Evolutionary conservation across 2,329 filamentous ascomycete species (phyloP).

Genomic region (Emmonsia crescens): DNA sequence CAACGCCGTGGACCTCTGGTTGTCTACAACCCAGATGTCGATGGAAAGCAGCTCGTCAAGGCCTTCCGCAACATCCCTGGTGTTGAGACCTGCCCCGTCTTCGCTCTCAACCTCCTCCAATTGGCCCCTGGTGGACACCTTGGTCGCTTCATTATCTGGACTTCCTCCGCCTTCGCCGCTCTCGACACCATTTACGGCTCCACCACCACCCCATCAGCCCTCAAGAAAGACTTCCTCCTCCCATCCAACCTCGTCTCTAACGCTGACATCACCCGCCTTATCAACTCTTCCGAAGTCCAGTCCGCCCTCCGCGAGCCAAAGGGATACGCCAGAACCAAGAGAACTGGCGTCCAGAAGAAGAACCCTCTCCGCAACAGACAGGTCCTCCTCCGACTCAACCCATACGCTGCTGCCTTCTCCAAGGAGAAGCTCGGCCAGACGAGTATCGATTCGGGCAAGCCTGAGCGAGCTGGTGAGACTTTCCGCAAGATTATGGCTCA

Average conservation of each 20-base stretch:
- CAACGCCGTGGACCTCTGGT: constrained; percentile 96
- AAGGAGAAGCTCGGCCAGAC: constrained; percentile 73
- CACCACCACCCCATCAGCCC: constrained; percentile 74
- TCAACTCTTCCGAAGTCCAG: constrained; percentile 99
- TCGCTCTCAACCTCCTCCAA: constrained; percentile 95
- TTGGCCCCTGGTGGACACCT: constrained; percentile 98
- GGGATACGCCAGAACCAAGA: constrained; percentile 83
- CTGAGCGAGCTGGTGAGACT: constrained; percentile 41
- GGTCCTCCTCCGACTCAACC: constrained; percentile 96
- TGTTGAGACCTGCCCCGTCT: constrained; percentile 92
- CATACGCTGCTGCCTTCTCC: constrained; percentile 83
- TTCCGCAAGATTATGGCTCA: constrained; percentile 45
- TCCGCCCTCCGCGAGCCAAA: constrained; percentile 85
- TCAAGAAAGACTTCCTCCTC: constrained; percentile 99
- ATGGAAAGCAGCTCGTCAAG: constrained; percentile 85
- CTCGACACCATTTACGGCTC: constrained; percentile 96
- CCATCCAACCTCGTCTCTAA: constrained; percentile 86
- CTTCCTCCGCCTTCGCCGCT: constrained; percentile 89
- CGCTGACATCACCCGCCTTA: constrained; percentile 90
- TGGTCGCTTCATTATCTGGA: constrained; percentile 98
- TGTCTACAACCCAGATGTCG: constrained; percentile 91
- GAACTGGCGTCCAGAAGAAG: constrained; percentile 94
- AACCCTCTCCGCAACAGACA: constrained; percentile 99
- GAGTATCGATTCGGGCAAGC: constrained; percentile 54
- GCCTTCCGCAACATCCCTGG: constrained; percentile 99